Evolutionary conservation across 305 asterid genomes (phyloP), one percentile per base, ranked within the genome.

Genomic region (Andrographis paniculata): DNA sequence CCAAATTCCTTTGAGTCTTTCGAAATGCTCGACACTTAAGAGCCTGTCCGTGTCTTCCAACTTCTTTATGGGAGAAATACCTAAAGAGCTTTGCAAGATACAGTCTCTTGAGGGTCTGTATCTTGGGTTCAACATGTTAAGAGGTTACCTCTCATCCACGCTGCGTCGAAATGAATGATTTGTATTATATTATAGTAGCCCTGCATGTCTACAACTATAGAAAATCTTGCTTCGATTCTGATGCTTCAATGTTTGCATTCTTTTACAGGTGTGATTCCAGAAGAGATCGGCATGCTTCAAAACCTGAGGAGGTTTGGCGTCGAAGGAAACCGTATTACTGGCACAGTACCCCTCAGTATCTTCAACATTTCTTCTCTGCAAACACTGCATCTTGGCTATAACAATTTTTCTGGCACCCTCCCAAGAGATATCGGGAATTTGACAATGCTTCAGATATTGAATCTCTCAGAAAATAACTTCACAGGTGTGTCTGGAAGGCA

Each of bases 211-310:
- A n/a, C n/a, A n/a, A n/a, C n/a, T n/a, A n/a, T n/a, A n/a, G n/a
- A n/a, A n/a, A n/a, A n/a, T n/a, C n/a, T n/a, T n/a, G n/a, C n/a
- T n/a, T n/a, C n/a, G n/a, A n/a, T n/a, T n/a, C n/a, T n/a, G n/a
- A n/a, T n/a, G n/a, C n/a, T n/a, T n/a, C n/a, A n/a, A n/a, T n/a
- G 14, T 42, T 42, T 8, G 14, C n/a, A n/a, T n/a, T n/a, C n/a
- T n/a, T n/a, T n/a, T n/a, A n/a, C 49, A 70, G 72, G 76, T n/a
- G 17, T 15, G 7, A 45, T 65, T 17, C 72, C 76, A 4, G 21
- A 45, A 1, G 76, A 61, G 58, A 61, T 70, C 16, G 64, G 70
- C 21, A 20, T 45, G 35, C 77, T 65, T 47, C 42, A 20, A 12
- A 61, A 54, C 28, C 22, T 70, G 41, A 20, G 24, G 10, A 6